Evolutionary conservation across 805 yeast species (phyloP), one percentile per base, ranked within the genome.

Genomic region (Sugiyamaella valdiviana): DNA sequence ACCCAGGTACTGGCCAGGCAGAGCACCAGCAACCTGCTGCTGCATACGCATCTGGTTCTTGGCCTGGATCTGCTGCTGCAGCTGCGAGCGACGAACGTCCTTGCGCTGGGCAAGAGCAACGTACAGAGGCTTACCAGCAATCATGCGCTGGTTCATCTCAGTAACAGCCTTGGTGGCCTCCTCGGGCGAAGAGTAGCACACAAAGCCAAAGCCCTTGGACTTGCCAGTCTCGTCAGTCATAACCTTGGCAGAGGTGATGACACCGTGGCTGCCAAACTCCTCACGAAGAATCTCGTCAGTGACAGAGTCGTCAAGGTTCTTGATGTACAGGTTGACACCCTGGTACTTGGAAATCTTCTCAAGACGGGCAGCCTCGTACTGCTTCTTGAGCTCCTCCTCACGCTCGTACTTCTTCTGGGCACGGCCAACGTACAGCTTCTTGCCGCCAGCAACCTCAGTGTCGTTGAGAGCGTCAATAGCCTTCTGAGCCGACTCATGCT

Each of bases 371-470:
- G 85, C 80, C 74, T 93, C 98, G 76, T 87, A 83, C 76, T 88
- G 95, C 74, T 83, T 84, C 78, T 85, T 88, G 72, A 93, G 85
- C 74, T 89, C 95, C 76, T 88, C 95, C 66, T 83, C 72, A 78
- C 99, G 90, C 80, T 93, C 99, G 72, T 85, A 79, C 81, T 89
- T 91, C 89, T 89, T 91, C 78, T 93, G 99, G 61, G 99, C 99
- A 74, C 99, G 88, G 64, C 97, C 96, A 64, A 91, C 99, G 70
- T 82, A 93, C 58, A 93, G 73, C 71, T 76, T 79, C 76, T 86
- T 87, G 64, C 93, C 95, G 35, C 49, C 45, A 63, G 80, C 81
- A 69, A 83, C 70, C 67, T 93, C 98, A 61, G 71, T 74, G 68
- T 84, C 96, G 74, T 93, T 86, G 69, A 91, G 80, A 64, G 77